Evolutionary conservation across 306 rosid genomes (phyloP), one percentile per base, ranked within the genome.

Genomic region (Dalbergia cochinchinensis): DNA sequence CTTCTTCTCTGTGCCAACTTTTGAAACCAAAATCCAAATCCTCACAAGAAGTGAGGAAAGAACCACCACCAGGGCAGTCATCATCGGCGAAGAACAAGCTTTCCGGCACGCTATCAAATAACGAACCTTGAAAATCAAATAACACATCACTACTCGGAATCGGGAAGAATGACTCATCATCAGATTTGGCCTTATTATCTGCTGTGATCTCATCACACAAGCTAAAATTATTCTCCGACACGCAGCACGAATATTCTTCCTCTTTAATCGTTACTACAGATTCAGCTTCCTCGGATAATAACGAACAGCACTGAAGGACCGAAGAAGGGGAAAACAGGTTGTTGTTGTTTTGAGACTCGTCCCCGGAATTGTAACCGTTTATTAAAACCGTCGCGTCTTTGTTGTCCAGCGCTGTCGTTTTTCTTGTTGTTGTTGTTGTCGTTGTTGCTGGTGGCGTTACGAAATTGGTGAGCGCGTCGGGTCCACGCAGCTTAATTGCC

Each of bases 401-500:
- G 50, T 8, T 7, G 50, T 44, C 12, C 11, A 7, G 50, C 11
- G 12, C 3, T 44, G 50, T 44, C 50, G 50, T 8, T 44, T 44
- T 44, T 15, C 16, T 14, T 50, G 57, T 5, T 14, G 57, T 14
- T 50, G 57, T 5, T 14, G 57, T 14, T 15, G 57, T 14, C 13
- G 57, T 5, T 14, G 57, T 50, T 50, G 73, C 20, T 1, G 90
- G 91, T 6, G 89, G 92, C 1, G 87, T 74, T 3, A 83, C 73
- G 71, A 95, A 91, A 87, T 95, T 95, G 18, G 99, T 95, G 69
- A 93, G 92, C 80, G 99, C 99, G 85, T 91, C 91, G 1, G 99
- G 84, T 16, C 99, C 99, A 59, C 98, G 97, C 35, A 95, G 73
- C 89, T 89, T 84, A 60, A 95, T 95, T 35, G 99, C 99, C 11